A percentile compares a stretch with the other conserved stretches of the same genome.
These are phyloP conservation scores for Xylaria sp. DNA, from an alignment of 2,329 filamentous ascomycete species.

Conservation along the genomic window DNA sequence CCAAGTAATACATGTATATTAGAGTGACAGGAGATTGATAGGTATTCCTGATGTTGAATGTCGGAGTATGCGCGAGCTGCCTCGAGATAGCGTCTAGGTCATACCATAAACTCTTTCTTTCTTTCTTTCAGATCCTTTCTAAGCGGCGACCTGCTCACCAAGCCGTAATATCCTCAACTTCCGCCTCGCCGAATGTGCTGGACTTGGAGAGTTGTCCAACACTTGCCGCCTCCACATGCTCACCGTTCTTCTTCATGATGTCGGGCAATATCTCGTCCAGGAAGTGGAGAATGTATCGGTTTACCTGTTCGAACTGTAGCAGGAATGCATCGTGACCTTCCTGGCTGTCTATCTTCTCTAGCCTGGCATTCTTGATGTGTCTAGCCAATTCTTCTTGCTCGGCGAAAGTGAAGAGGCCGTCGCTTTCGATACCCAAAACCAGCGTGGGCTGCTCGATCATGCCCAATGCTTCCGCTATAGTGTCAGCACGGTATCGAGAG, in stretches of 20 bases:
- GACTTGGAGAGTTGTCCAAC: conserved; percentile 69
- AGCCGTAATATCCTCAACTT: conserved; percentile 92
- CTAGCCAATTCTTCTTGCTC: conserved; percentile 90
- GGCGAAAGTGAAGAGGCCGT: conserved; percentile 93
- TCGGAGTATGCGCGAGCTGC: not conserved
- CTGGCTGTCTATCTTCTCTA: conserved; percentile 85
- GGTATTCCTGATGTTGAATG: not conserved
- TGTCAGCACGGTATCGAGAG: conserved; percentile 65
- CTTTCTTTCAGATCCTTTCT: not conserved
- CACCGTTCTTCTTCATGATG: conserved; percentile 67
- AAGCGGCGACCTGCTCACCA: conserved; percentile 55
- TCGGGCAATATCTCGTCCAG: conserved; percentile 77
- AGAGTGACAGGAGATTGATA: not conserved
- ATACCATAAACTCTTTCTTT: not conserved
- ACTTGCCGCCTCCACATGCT: conserved; percentile 40
- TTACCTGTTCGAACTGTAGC: conserved; percentile 95
- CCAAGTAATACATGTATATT: not conserved
- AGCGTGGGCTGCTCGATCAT: conserved; percentile 84
- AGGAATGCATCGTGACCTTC: conserved; percentile 97
- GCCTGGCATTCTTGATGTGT: conserved; percentile 67
- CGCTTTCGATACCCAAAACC: conserved; percentile 89
- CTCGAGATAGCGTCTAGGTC: not conserved
- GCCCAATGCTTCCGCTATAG: conserved; percentile 68
- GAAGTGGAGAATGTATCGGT: conserved; percentile 78
- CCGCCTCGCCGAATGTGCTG: conserved; percentile 90